A percentile compares a stretch with the other conserved stretches of the same genome.
Conservation (phyloP, 2,329 filamentous ascomycete species). For the Colletotrichum magnum region DNA sequence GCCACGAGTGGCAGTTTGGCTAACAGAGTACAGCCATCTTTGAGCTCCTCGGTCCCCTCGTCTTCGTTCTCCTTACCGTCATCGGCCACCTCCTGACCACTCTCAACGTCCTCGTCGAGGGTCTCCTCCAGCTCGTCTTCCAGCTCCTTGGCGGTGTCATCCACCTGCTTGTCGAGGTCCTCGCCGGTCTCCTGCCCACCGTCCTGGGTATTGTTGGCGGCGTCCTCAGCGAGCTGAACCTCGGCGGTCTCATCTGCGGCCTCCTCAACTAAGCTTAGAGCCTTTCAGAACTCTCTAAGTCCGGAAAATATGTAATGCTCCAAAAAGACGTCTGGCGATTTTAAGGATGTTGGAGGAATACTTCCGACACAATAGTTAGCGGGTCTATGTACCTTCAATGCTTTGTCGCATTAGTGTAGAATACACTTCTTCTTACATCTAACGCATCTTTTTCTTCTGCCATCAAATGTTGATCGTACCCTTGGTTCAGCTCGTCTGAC, state of each 20-base stretch:
- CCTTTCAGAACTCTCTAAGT: background rate
- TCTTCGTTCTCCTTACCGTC: conserved; percentile 31
- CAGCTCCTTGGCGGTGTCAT: conserved; percentile 27
- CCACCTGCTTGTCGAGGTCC: conserved; percentile 25
- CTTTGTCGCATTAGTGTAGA: background rate
- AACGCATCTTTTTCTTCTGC: background rate
- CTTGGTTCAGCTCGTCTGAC: no score
- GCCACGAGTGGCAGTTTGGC: background rate
- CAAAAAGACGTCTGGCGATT: background rate
- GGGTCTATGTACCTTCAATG: background rate
- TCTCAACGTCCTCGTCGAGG: conserved; percentile 32
- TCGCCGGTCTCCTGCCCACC: conserved; percentile 34
- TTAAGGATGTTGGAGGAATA: conserved; percentile 2
- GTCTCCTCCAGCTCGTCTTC: conserved; percentile 29
- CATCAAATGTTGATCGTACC: no score
- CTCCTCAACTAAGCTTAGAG: conserved; percentile 15
- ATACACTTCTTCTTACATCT: background rate
- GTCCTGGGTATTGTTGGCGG: conserved; percentile 25
- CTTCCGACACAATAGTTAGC: background rate
- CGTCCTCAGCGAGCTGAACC: conserved; percentile 29
- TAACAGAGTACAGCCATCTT: conserved; percentile 27
- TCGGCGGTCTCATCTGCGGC: conserved; percentile 30
- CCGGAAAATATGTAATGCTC: background rate
- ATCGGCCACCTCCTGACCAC: conserved; percentile 29
- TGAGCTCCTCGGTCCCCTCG: conserved; percentile 33